These are phyloP conservation scores for Elsinoe fawcettii DNA, from an alignment of 2,329 filamentous ascomycete species.

Conservation along the genomic window DNA sequence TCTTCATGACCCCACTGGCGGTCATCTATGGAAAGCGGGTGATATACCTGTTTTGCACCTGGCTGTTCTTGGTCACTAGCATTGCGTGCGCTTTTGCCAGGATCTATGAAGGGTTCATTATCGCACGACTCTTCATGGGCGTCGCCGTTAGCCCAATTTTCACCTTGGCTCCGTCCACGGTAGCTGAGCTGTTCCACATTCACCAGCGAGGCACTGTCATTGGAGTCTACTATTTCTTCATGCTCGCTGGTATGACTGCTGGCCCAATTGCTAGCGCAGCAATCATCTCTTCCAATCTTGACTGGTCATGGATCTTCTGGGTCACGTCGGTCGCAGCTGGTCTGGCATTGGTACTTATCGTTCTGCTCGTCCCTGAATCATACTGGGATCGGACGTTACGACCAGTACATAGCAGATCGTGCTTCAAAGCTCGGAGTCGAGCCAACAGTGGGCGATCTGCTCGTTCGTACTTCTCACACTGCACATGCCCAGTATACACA, in stretches of 20 bases:
- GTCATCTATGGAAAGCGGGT: constrained; percentile 6
- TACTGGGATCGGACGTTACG: constrained; percentile 8
- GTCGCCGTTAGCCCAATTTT: neutral
- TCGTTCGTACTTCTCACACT: constrained; percentile 8
- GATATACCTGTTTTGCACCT: constrained; percentile 10
- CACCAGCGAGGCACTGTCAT: constrained; percentile 8
- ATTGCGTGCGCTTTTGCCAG: neutral
- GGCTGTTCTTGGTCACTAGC: neutral
- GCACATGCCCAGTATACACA: neutral
- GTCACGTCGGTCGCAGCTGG: neutral
- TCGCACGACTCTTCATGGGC: constrained; percentile 6
- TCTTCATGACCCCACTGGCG: constrained; percentile 11
- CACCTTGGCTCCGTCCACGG: neutral
- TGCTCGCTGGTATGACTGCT: constrained; percentile 59
- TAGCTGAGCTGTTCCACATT: constrained; percentile 10
- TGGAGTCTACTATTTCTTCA: constrained; percentile 3
- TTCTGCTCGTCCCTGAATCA: constrained; percentile 13
- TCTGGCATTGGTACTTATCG: neutral
- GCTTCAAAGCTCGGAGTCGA: constrained; percentile 5
- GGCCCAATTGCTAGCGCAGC: constrained; percentile 78
- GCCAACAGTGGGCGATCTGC: neutral
- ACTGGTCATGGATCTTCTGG: constrained; percentile 53
- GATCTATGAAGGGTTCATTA: neutral
- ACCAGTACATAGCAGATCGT: neutral
- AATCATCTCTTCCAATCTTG: constrained; percentile 60